Conservation (phyloP, 2,329 filamentous ascomycete species). For the Camillea tinctor region DNA sequence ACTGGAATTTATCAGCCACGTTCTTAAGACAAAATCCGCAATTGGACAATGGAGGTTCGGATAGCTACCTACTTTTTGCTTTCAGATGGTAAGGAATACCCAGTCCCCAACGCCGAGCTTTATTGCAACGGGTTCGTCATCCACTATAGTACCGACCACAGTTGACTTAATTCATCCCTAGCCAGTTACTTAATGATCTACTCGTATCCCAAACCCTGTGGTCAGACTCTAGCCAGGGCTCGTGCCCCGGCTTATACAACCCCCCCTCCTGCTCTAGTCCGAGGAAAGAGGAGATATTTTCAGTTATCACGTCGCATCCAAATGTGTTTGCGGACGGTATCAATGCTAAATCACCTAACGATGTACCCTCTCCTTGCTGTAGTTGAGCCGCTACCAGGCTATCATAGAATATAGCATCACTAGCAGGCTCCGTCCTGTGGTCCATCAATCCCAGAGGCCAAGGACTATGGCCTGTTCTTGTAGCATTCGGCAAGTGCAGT, state of each 20-base stretch:
- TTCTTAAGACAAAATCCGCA: not conserved
- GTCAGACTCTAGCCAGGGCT: not conserved
- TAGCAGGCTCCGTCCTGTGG: not conserved
- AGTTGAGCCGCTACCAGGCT: not conserved
- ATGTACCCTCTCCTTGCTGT: not conserved
- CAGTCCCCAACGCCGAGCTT: not conserved
- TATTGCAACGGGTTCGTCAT: not conserved
- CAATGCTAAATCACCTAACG: not conserved
- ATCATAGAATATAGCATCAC: not conserved
- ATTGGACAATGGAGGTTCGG: not conserved
- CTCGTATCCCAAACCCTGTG: not conserved
- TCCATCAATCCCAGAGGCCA: not conserved
- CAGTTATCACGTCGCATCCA: not conserved
- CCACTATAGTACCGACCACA: not conserved
- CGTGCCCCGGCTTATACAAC: too few relatives aligned
- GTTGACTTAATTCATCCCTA: not conserved
- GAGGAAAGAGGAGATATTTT: not conserved
- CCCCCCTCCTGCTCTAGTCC: not conserved
- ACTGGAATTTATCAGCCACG: constrained; percentile 13
- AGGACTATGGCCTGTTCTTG: not conserved
- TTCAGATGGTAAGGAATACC: not conserved
- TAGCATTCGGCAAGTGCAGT: not conserved
- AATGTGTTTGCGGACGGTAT: not conserved
- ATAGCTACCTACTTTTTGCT: not conserved
- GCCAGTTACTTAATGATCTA: not conserved